Evolutionary conservation across 1,284 basidiomycete genomes (phyloP), one percentile per base, ranked within the genome.

Genomic region (Peniophora sp.): DNA sequence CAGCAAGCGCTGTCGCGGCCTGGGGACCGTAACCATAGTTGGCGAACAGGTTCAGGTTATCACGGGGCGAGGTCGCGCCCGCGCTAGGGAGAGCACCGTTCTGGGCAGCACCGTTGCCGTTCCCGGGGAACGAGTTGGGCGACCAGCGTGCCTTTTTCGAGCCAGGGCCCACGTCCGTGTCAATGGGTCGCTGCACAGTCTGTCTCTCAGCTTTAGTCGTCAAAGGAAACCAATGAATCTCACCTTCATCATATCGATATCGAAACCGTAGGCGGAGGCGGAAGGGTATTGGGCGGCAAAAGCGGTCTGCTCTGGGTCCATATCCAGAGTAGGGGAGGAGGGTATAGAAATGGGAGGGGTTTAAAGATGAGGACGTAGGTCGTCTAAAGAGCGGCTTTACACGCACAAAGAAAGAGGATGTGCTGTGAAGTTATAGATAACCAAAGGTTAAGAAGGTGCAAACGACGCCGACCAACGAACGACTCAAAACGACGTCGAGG

Each of bases 181-280:
- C 89, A 75, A 92, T 88, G 52, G 88, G 80, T 69, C 83, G 77
- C 85, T 87, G 65, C 22, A 43, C 45, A 48, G 51, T 47, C 27
- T 32, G 12, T 12, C 39, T 38, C 25, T 36, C 39, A 47, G 44
- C 16, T 27, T 27, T 24, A 38, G 44, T 48, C 22, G 53, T 35
- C 19, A n/a, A 44, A 49, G 47, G 52, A 45, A 27, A 49, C 38
- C 45, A 44, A 41, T 43, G 53, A 43, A 10, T 63, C 73, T 39
- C 49, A 85, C 86, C 83, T 89, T 89, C 84, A 89, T 89, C 86
- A 89, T 89, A 68, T 89, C 86, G 77, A 89, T 72, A 63, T 89
- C 86, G 70, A 88, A 85, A 51, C 63, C 65, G 72, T 85, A 87
- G 56, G 74, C 67, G 38, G 38, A 41, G 56, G 74, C 67, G 38